These are phyloP conservation scores for Penicillium bovifimosum DNA, from an alignment of 495 filamentous ascomycete genomes.

Conservation along the genomic window DNA sequence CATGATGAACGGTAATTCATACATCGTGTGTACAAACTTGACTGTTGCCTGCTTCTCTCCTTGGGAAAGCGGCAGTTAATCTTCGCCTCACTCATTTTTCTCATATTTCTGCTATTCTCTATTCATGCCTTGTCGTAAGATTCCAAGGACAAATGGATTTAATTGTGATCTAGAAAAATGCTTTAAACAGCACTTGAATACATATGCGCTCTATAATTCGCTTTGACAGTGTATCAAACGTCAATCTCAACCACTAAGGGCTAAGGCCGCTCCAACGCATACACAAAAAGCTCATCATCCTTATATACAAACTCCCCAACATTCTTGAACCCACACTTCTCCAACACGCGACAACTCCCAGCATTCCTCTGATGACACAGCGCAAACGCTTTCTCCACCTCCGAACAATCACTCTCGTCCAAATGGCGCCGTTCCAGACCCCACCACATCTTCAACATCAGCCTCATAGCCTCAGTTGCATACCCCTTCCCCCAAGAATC, in stretches of 20 bases:
- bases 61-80: neutral
- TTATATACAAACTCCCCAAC: conserved; percentile 23
- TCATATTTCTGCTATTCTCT: too few species aligned
- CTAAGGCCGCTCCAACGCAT: conserved; percentile 26
- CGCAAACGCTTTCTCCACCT: conserved; percentile 17
- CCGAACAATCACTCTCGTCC: neutral
- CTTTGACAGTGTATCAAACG: too few species aligned
- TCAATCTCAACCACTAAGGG: too few species aligned
- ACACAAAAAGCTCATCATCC: conserved; percentile 39
- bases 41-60: neutral
- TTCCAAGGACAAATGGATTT: too few species aligned
- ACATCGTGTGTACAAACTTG: neutral
- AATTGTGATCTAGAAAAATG: too few species aligned
- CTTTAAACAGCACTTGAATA: too few species aligned
- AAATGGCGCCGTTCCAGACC: conserved; percentile 6
- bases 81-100: neutral
- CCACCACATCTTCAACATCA: conserved; percentile 25
- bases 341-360: conserved; percentile 27
- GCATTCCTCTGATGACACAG: conserved; percentile 24
- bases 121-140: too few species aligned
- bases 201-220: too few species aligned
- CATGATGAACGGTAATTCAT: too few species aligned
- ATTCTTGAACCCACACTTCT: conserved; percentile 36
- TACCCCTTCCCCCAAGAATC: conserved; percentile 31
- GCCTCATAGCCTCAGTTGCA: conserved; percentile 28